Conservation (phyloP, 1,139 yeast genomes). For the Meyerozyma carpophila region DNA sequence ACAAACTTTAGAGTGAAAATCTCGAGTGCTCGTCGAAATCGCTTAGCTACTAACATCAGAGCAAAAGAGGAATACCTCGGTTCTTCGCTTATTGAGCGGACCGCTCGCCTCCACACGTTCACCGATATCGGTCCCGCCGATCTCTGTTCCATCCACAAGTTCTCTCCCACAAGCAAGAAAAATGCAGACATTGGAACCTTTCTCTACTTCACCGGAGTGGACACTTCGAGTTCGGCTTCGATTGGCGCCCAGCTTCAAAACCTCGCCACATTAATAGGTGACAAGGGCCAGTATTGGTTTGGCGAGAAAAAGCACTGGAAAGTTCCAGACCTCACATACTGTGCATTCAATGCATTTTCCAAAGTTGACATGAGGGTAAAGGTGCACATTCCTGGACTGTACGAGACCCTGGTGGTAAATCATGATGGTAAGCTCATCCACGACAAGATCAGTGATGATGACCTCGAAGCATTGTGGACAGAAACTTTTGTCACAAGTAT, state of each 20-base stretch:
- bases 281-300: conserved; percentile 53
- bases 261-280: conserved; percentile 64
- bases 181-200: conserved; percentile 45
- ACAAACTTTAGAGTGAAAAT: too few relatives aligned
- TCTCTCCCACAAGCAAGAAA: conserved; percentile 34
- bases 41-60: conserved; percentile 16
- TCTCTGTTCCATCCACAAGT: conserved; percentile 65
- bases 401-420: conserved; percentile 42
- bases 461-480: conserved; percentile 44
- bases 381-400: conserved; percentile 45
- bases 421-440: conserved; percentile 40
- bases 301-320: conserved; percentile 70
- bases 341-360: conserved; percentile 46
- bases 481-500: conserved; percentile 67
- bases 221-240: conserved; percentile 52
- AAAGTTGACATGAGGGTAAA: conserved; percentile 24
- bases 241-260: conserved; percentile 72
- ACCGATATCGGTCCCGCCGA: conserved; percentile 84
- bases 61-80: conserved; percentile 50
- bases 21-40: too few relatives aligned
- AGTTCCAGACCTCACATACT: conserved; percentile 58
- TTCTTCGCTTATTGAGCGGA: conserved; percentile 46
- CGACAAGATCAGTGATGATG: conserved; percentile 31
- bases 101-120: conserved; percentile 43
- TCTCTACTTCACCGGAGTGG: conserved; percentile 53